Percentiles rank a stretch among this genome's conserved stretches.
phyloP scores from a whole-genome alignment of 140 eudicot genomes.

The Anethum foeniculum region DNA sequence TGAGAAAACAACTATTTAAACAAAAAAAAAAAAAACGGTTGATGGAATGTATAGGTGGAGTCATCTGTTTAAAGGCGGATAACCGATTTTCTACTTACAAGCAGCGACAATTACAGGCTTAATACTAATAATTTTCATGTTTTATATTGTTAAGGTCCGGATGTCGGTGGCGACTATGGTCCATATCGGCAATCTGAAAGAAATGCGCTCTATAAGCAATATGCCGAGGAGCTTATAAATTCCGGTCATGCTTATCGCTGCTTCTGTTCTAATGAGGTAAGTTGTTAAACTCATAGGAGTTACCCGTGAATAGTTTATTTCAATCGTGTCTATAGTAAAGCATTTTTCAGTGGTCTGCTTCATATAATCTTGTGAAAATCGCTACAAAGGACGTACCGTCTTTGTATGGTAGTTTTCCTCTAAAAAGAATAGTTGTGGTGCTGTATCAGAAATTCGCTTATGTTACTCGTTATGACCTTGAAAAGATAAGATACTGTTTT shows the following conservation, averaged over 20 bases:
- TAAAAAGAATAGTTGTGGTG: neutral
- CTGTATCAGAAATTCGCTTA: neutral
- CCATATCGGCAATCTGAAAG: slow-evolving; percentile 93
- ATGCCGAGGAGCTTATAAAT: slow-evolving; percentile 64
- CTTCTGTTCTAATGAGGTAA: slow-evolving; percentile 86
- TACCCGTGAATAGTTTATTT: neutral
- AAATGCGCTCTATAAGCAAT: slow-evolving; percentile 62
- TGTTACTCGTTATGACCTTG: neutral
- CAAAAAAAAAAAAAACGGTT: neutral
- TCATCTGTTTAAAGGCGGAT: neutral
- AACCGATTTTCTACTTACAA: neutral
- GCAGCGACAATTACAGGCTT: neutral
- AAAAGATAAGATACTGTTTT: neutral
- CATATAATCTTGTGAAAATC: neutral
- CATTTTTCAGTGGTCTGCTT: neutral
- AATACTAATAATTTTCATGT: slow-evolving; percentile 4
- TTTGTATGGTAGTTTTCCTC: neutral
- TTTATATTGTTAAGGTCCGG: slow-evolving; percentile 50
- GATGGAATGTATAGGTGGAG: neutral
- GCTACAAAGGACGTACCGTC: neutral
- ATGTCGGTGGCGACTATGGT: slow-evolving; percentile 71
- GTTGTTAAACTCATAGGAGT: neutral
- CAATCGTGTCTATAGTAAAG: neutral
- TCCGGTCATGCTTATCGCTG: slow-evolving; percentile 89
- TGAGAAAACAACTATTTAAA: neutral